Percentiles rank a stretch among this genome's conserved stretches.
Conservation (phyloP, 441 rosid genomes). For the Bocquillonia castaneifolia region DNA sequence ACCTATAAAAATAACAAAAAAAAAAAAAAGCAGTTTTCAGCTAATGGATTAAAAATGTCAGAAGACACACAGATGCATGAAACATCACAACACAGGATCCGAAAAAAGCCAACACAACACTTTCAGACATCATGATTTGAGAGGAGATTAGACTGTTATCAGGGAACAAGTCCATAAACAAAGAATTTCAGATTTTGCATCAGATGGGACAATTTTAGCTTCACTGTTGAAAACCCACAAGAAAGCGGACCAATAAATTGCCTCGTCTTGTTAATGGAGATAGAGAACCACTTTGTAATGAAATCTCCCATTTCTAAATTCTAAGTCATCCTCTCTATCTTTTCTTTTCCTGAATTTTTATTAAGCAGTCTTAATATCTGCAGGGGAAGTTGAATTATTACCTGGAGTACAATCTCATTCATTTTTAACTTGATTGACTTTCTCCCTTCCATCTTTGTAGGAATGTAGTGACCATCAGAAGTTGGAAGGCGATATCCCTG, state of each 20-base stretch:
- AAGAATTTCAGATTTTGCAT: neutral
- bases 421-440: constrained; percentile 78
- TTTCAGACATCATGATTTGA: neutral
- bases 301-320: constrained; percentile 5
- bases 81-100: neutral
- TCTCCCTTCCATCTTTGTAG: constrained; percentile 84
- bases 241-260: constrained; percentile 2
- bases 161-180: constrained; percentile 1
- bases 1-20: constrained; percentile 57
- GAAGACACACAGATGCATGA: neutral
- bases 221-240: constrained; percentile 4
- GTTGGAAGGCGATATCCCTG: constrained; percentile 74
- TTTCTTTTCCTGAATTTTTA: neutral
- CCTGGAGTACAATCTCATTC: constrained; percentile 91
- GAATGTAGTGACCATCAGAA: constrained; percentile 78
- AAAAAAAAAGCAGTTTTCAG: constrained; percentile 5
- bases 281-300: neutral
- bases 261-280: neutral
- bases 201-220: neutral
- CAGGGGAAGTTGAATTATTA: constrained; percentile 27
- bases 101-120: neutral
- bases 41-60: neutral
- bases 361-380: neutral
- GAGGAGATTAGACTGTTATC: neutral
- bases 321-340: neutral